Conservation (phyloP, 1,284 basidiomycete genomes). For the Rhodotorula sp. region DNA sequence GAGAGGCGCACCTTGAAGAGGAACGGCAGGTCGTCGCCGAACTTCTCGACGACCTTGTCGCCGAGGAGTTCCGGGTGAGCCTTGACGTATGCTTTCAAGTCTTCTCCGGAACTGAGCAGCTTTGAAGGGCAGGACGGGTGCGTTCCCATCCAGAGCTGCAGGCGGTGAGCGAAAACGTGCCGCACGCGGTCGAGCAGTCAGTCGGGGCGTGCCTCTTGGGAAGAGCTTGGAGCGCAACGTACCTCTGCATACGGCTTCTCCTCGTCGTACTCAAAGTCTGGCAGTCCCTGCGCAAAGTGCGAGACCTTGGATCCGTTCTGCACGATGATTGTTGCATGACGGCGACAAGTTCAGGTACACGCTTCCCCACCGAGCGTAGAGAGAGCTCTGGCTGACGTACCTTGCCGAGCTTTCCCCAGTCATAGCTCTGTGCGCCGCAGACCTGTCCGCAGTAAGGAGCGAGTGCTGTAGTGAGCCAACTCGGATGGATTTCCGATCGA, state of each 20-base stretch:
- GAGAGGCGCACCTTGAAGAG: slow-evolving; percentile 70
- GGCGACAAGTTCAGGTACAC: neutral
- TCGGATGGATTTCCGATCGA: neutral
- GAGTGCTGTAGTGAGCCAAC: neutral
- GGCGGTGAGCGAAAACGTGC: neutral
- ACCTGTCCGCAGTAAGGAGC: slow-evolving; percentile 15
- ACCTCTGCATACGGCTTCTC: slow-evolving; percentile 66
- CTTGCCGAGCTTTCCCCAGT: slow-evolving; percentile 59
- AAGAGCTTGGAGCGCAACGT: neutral
- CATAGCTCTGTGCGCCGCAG: slow-evolving; percentile 51
- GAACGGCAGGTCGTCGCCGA: slow-evolving; percentile 75
- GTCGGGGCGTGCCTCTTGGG: neutral
- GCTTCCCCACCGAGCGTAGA: neutral
- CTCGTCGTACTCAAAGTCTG: slow-evolving; percentile 58
- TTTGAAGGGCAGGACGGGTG: slow-evolving; percentile 83
- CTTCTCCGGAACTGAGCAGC: slow-evolving; percentile 54
- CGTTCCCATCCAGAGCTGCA: slow-evolving; percentile 97
- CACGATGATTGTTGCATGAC: too few relatives aligned
- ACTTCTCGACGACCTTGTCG: slow-evolving; percentile 61
- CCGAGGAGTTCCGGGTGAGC: slow-evolving; percentile 66
- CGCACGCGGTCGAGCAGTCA: neutral
- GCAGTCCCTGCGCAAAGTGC: slow-evolving; percentile 54
- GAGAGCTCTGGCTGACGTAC: slow-evolving; percentile 2
- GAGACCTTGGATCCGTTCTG: slow-evolving; percentile 54
- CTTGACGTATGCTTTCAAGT: slow-evolving; percentile 64